Evolutionary conservation across 2,329 filamentous ascomycete species (phyloP).

Genomic region (Cladophialophora chaetospira): DNA sequence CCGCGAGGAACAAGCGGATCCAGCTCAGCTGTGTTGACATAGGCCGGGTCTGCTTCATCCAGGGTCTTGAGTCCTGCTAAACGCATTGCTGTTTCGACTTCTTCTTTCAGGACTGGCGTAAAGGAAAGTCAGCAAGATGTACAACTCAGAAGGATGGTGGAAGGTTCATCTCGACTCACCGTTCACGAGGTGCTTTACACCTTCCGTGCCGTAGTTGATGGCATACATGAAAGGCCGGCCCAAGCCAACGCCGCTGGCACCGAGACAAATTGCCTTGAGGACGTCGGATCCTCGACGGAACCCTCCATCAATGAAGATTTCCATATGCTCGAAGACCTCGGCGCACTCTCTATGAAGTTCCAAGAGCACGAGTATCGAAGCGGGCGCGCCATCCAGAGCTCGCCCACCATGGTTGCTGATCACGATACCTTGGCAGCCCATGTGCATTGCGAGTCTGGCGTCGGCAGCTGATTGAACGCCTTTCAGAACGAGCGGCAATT

Average conservation of each 20-base stretch:
- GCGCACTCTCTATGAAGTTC: conserved; percentile 60
- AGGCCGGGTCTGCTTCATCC: conserved; percentile 61
- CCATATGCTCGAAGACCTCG: conserved; percentile 42
- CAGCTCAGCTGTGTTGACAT: conserved; percentile 55
- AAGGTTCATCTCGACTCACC: conserved; percentile 43
- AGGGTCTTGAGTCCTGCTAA: conserved; percentile 65
- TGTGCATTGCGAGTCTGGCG: conserved; percentile 53
- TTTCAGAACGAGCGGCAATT: conserved; percentile 58
- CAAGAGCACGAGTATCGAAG: conserved; percentile 61
- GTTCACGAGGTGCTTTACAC: conserved; percentile 51
- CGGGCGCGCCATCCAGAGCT: conserved; percentile 47
- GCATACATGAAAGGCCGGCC: conserved; percentile 57
- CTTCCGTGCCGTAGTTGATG: conserved; percentile 56
- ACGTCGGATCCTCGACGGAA: conserved; percentile 58
- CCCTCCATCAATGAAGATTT: conserved; percentile 58
- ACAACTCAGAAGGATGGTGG: conserved; percentile 44
- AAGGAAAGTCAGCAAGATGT: conserved; percentile 46
- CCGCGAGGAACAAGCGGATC: conserved; percentile 52
- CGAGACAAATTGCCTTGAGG: conserved; percentile 56
- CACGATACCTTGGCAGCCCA: conserved; percentile 57
- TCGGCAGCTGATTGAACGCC: conserved; percentile 60
- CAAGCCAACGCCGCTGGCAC: conserved; percentile 57
- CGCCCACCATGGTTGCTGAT: conserved; percentile 62
- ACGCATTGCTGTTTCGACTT: conserved; percentile 67
- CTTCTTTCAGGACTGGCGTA: conserved; percentile 59